Base-by-base conservation (phyloP, 768 basidiomycete species). In the Pleurotus ostreatus region DNA sequence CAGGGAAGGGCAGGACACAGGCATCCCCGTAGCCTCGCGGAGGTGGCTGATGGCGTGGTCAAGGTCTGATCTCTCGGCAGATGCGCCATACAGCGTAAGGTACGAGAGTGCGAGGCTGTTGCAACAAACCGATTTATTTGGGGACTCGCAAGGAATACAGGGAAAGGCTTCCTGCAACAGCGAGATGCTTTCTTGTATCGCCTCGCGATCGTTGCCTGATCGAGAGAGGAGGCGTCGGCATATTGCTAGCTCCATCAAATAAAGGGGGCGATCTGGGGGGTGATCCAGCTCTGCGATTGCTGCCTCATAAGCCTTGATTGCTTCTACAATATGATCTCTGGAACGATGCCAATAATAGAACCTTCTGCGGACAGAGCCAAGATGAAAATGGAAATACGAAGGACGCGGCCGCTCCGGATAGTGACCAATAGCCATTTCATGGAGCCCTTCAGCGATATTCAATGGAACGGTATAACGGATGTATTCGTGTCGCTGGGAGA, bases 51-150 rank as follows among this genome's bases (percentile, higher is more conserved):
- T 55, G 8, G 55, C 45, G 18, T 47, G 5, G 20, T 56, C 55
- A 37, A 61, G 5, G 38, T 61, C 55, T 8, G 3, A n/a, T 6
- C 55, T 16, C 13, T 52, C 30, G 1, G 54, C 54, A 46, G 25
- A 22, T 12, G 18, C 48, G 25, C 55, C 38, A 20, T 47, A 61
- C 16, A 47, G 47, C n/a, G 9, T 23, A 16, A 26, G 39, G 38
- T 9, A 30, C 20, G 48, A 15, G 2, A 23, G 25, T n/a, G 48
- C 20, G 26, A 13, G 34, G 26, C 48, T 49, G 18, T 25, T 49
- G 48, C 34, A 25, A 30, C n/a, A n/a, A 12, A 26, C 26, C 4
- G 48, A 15, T n/a, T 49, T 49, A 15, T 49, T 49, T 12, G 48
- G 20, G 25, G 23, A 12, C 5, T 26, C 25, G 18, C 13, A 13